phyloP scores from a whole-genome alignment of 1,284 basidiomycete species.

The Meripilus lineatus region DNA sequence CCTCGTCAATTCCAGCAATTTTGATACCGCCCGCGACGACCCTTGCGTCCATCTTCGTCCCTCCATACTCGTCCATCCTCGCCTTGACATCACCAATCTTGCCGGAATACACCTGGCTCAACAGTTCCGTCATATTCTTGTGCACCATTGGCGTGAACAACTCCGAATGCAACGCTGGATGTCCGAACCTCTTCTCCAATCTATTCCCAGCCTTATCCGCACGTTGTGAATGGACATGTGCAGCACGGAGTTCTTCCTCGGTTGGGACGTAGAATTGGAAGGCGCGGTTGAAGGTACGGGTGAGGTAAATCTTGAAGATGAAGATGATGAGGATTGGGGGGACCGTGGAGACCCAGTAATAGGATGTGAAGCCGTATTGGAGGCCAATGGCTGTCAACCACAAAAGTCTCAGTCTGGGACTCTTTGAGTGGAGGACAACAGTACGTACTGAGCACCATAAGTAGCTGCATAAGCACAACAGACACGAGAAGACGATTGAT shows the following conservation, averaged over 20 bases:
- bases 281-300: conserved; percentile 56
- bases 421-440: neutral
- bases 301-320: conserved; percentile 80
- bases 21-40: conserved; percentile 70
- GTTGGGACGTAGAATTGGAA: conserved; percentile 81
- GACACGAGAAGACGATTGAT: conserved; percentile 80
- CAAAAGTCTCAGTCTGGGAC: too few species aligned
- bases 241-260: conserved; percentile 63
- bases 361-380: conserved; percentile 69
- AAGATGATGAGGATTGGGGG: conserved; percentile 77
- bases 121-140: conserved; percentile 75
- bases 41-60: conserved; percentile 66
- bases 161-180: conserved; percentile 75
- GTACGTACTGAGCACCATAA: conserved; percentile 84
- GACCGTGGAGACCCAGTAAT: conserved; percentile 66
- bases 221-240: conserved; percentile 67
- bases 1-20: conserved; percentile 74
- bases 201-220: conserved; percentile 66
- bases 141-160: conserved; percentile 88
- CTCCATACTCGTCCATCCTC: conserved; percentile 69
- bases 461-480: conserved; percentile 76
- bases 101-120: conserved; percentile 71
- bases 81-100: conserved; percentile 60
- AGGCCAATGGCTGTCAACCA: conserved; percentile 71
- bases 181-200: conserved; percentile 81